Evolutionary conservation across 2,329 filamentous ascomycete genomes (phyloP), one percentile per base, ranked within the genome.

Genomic region (Chaetomium sp.): DNA sequence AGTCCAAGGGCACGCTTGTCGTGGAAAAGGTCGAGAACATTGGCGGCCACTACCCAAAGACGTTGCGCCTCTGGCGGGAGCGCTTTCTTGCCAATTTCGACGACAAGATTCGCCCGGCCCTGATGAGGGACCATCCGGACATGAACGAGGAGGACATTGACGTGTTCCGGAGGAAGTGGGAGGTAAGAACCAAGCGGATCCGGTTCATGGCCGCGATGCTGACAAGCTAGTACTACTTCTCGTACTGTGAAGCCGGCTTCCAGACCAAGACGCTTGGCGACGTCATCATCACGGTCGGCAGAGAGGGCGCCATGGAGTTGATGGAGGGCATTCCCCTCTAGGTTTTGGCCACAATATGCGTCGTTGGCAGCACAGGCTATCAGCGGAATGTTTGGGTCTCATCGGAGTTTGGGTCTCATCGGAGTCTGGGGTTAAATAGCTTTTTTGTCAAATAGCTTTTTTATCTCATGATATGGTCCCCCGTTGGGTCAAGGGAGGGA

Each of bases 191-290:
- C 19, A 45, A 27, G 12, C 35, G 62, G 1, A 12, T 19, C 7
- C 23, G 47, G n/a, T 13, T 31, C 10, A n/a, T 3, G 9, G 31
- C 56, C 16, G 5, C 38, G 4, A 42, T 42, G 50, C 67, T 72
- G 49, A 73, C 60, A 12, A 21, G 27, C n/a, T 67, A 87, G 80
- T 92, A 91, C 72, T 92, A 92, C 74, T 92, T 92, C 75, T 81
- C 84, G 25, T 92, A 92, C 73, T 91, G 88, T 67, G 89, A 92
- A 74, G 89, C 88, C 47, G 89, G 89, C 0, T 92, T 92, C 71
- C 78, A 84, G 64, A 89, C 86, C 6, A 91, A 91, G 76, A 90
- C 87, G 2, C 74, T 92, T 23, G 89, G 89, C 2, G 89, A 92
- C 75, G 87, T 87, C 1, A 90, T 92, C 57, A 85, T 93, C 67